A percentile compares a stretch with the other conserved stretches of the same genome.
phyloP scores from a whole-genome alignment of 1,284 basidiomycete genomes.

The Takashimella koratensis region DNA sequence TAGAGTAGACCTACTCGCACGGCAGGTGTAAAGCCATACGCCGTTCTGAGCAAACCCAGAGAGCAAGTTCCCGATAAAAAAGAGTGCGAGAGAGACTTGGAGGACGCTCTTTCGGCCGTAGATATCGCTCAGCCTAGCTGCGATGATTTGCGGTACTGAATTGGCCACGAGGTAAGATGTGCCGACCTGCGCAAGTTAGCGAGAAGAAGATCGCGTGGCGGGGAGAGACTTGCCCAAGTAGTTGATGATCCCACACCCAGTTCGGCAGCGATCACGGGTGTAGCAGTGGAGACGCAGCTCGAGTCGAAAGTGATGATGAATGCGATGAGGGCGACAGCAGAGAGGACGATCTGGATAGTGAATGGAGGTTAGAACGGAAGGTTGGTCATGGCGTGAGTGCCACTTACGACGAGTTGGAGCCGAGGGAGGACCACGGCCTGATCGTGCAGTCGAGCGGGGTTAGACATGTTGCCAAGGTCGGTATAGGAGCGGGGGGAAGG shows the following conservation, averaged over 20 bases:
- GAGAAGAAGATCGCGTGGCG: too few relatives aligned
- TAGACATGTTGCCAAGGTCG: too few relatives aligned
- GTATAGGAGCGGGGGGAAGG: too few relatives aligned
- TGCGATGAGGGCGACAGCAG: constrained; percentile 4
- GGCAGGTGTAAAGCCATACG: constrained; percentile 31
- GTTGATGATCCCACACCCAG: constrained; percentile 23
- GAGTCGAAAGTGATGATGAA: constrained; percentile 11
- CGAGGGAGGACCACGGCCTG: constrained; percentile 5
- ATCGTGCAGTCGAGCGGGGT: too few relatives aligned
- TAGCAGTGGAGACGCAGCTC: constrained; percentile 30
- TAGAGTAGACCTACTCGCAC: too few relatives aligned
- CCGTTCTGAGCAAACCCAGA: constrained; percentile 32
- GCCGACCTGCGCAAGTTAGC: too few relatives aligned
- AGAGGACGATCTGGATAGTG: constrained; percentile 6
- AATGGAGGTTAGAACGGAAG: neutral
- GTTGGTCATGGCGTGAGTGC: too few relatives aligned
- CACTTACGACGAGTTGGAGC: constrained; percentile 4
- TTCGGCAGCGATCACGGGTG: constrained; percentile 26
- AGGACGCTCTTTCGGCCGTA: constrained; percentile 31
- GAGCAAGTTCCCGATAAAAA: constrained; percentile 29
- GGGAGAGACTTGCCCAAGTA: too few relatives aligned
- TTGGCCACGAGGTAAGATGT: constrained; percentile 33
- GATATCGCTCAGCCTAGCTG: constrained; percentile 29
- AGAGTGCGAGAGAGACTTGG: constrained; percentile 18
- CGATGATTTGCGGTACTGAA: constrained; percentile 30